Conservation (phyloP, 1,284 basidiomycete genomes). For the Leccinum colubrinum region DNA sequence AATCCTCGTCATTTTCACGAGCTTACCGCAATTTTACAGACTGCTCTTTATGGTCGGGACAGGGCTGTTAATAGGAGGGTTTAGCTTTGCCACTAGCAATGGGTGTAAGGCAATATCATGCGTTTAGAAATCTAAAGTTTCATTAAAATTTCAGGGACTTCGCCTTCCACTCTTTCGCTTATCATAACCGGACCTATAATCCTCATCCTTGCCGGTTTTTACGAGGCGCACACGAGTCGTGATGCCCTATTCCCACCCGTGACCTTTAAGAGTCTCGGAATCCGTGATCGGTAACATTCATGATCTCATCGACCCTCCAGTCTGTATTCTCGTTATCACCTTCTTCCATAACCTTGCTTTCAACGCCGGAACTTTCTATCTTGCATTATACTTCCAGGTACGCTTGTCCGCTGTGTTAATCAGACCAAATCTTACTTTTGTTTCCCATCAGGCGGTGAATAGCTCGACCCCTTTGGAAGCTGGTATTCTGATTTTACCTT, state of each 20-base stretch:
- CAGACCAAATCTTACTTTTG: conserved; percentile 10
- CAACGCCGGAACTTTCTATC: conserved; percentile 79
- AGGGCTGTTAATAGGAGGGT: conserved; percentile 69
- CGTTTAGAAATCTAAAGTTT: conserved; percentile 10
- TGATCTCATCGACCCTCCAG: conserved; percentile 38
- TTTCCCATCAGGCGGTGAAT: conserved; percentile 53
- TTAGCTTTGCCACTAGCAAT: conserved; percentile 64
- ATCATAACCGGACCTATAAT: conserved; percentile 54
- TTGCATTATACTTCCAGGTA: conserved; percentile 78
- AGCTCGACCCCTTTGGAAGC: conserved; percentile 64
- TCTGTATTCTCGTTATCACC: conserved; percentile 60
- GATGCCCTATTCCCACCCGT: conserved; percentile 70
- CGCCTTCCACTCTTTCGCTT: conserved; percentile 57
- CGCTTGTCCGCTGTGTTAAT: conserved; percentile 13
- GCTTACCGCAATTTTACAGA: conserved; percentile 38
- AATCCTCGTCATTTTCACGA: conserved; percentile 13
- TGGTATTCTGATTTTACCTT: conserved; percentile 72
- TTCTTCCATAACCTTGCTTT: conserved; percentile 81
- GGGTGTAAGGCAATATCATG: conserved; percentile 55
- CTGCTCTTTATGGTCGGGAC: conserved; percentile 74
- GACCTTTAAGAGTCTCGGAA: conserved; percentile 52
- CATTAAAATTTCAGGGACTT: conserved; percentile 47
- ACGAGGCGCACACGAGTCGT: conserved; percentile 62
- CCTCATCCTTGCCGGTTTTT: conserved; percentile 56
- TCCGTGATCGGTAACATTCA: conserved; percentile 8